Percentiles rank a stretch among this genome's conserved stretches.
Evolutionary conservation across 2,329 filamentous ascomycete genomes (phyloP).

Genomic region (Podosphaera xanthii): DNA sequence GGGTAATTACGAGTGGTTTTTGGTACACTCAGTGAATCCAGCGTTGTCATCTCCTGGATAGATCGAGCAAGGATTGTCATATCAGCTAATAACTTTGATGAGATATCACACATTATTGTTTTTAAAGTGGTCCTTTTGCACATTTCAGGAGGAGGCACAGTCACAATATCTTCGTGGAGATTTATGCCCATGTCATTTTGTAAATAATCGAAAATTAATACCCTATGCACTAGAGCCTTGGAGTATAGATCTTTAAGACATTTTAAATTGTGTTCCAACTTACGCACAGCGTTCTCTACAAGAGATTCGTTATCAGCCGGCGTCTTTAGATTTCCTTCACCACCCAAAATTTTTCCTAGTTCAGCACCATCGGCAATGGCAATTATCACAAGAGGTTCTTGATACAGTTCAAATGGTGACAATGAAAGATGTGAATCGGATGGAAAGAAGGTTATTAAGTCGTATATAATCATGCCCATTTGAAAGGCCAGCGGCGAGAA

Average conservation of each 20-base stretch:
- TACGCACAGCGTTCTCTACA: constrained; percentile 32
- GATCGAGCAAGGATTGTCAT: constrained; percentile 53
- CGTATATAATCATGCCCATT: constrained; percentile 67
- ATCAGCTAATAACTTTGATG: constrained; percentile 49
- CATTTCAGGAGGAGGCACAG: constrained; percentile 43
- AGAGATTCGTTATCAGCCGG: constrained; percentile 33
- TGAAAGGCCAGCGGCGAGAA: constrained; percentile 83
- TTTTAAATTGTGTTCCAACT: constrained; percentile 44
- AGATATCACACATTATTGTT: constrained; percentile 59
- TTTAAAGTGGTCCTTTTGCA: constrained; percentile 62
- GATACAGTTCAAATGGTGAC: constrained; percentile 74
- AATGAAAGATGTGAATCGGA: constrained; percentile 59
- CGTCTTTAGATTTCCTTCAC: constrained; percentile 6
- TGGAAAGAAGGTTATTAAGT: constrained; percentile 59
- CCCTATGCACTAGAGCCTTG: constrained; percentile 52
- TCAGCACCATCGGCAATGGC: constrained; percentile 67
- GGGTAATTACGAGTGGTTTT: constrained; percentile 8
- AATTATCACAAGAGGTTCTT: constrained; percentile 63
- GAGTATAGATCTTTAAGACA: constrained; percentile 49
- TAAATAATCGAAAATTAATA: constrained; percentile 58
- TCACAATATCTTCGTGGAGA: constrained; percentile 43
- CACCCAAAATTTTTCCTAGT: constrained; percentile 25
- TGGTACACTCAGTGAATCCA: constrained; percentile 46
- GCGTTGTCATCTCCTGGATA: constrained; percentile 46
- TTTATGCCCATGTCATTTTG: constrained; percentile 24